A percentile compares a stretch with the other conserved stretches of the same genome.
These are phyloP conservation scores for Cymodocea nodosa DNA, from an alignment of 116 monocot species.

Conservation along the genomic window DNA sequence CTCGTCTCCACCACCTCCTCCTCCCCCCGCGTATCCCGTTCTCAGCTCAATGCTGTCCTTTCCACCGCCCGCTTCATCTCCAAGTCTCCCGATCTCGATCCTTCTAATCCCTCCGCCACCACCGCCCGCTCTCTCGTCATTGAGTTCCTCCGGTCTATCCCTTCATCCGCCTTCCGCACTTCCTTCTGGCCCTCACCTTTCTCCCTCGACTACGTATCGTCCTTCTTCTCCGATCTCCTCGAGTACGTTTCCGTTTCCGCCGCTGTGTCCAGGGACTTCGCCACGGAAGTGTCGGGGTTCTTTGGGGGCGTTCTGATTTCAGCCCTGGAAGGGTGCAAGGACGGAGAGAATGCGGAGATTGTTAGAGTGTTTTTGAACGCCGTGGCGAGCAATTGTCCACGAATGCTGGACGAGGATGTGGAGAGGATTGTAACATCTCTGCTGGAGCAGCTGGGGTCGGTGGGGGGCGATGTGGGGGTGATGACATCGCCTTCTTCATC, in stretches of 20 bases:
- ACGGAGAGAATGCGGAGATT: constrained; percentile 12
- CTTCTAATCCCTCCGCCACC: constrained; percentile 22
- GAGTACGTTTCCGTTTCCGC: constrained; percentile 33
- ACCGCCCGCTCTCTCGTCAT: constrained; percentile 35
- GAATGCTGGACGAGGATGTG: constrained; percentile 28
- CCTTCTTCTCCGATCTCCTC: constrained; percentile 50
- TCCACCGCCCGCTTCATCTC: constrained; percentile 39
- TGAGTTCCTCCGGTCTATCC: constrained; percentile 41
- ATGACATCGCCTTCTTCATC: constrained; percentile 9
- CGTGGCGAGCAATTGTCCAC: constrained; percentile 17
- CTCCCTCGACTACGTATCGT: constrained; percentile 17
- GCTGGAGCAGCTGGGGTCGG: constrained; percentile 19
- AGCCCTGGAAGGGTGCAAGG: constrained; percentile 23
- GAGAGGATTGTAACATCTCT: constrained; percentile 20
- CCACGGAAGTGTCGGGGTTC: constrained; percentile 22
- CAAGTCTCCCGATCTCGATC: constrained; percentile 16
- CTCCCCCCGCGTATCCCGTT: constrained; percentile 24
- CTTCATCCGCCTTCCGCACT: constrained; percentile 25
- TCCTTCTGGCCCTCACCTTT: constrained; percentile 63
- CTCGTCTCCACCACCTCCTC: constrained; percentile 5
- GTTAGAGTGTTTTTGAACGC: constrained; percentile 16
- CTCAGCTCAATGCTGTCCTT: constrained; percentile 46
- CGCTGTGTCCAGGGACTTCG: constrained; percentile 24
- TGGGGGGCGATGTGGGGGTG: constrained; percentile 11
- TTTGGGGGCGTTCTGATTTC: constrained; percentile 27